These are phyloP conservation scores for Trichoderma polysporum DNA, from an alignment of 2,329 filamentous ascomycete species.

Conservation along the genomic window DNA sequence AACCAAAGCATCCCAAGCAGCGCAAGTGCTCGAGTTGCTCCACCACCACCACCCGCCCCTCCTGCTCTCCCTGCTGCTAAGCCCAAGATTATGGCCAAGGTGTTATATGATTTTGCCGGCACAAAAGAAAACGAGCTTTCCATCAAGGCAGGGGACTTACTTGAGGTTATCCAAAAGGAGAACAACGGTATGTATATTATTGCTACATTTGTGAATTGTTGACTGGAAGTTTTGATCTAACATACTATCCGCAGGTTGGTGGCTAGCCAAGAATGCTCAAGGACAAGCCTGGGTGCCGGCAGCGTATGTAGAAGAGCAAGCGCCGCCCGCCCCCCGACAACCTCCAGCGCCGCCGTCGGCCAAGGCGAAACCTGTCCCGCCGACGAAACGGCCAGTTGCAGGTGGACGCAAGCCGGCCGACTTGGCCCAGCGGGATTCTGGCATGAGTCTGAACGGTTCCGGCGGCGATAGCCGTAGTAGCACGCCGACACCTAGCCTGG, in stretches of 20 bases:
- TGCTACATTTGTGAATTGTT: neutral
- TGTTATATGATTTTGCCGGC: slow-evolving; percentile 87
- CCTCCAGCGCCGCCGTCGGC: slow-evolving; percentile 67
- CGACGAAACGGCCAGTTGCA: slow-evolving; percentile 73
- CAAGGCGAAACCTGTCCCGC: slow-evolving; percentile 68
- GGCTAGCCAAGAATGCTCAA: slow-evolving; percentile 73
- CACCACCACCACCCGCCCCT: slow-evolving; percentile 66
- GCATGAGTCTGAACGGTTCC: slow-evolving; percentile 57
- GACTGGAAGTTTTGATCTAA: slow-evolving; percentile 32
- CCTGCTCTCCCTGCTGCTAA: slow-evolving; percentile 37
- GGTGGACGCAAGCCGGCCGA: slow-evolving; percentile 67
- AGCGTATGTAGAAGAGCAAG: slow-evolving; percentile 87
- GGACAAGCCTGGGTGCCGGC: slow-evolving; percentile 93
- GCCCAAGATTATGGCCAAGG: slow-evolving; percentile 80
- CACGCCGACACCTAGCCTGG: slow-evolving; percentile 70
- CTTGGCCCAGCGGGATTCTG: slow-evolving; percentile 69
- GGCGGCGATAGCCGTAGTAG: slow-evolving; percentile 64
- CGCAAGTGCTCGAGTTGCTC: slow-evolving; percentile 45
- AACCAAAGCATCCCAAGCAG: too few species aligned
- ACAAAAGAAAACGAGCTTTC: slow-evolving; percentile 83
- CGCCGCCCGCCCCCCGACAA: slow-evolving; percentile 65
- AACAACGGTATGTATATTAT: slow-evolving; percentile 72
- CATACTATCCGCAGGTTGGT: slow-evolving; percentile 70
- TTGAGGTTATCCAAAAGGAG: slow-evolving; percentile 92
- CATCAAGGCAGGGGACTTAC: slow-evolving; percentile 73